These are phyloP conservation scores for Chrysanthemum lavandulifolium DNA, from an alignment of 129 eudicot species.

Conservation along the genomic window DNA sequence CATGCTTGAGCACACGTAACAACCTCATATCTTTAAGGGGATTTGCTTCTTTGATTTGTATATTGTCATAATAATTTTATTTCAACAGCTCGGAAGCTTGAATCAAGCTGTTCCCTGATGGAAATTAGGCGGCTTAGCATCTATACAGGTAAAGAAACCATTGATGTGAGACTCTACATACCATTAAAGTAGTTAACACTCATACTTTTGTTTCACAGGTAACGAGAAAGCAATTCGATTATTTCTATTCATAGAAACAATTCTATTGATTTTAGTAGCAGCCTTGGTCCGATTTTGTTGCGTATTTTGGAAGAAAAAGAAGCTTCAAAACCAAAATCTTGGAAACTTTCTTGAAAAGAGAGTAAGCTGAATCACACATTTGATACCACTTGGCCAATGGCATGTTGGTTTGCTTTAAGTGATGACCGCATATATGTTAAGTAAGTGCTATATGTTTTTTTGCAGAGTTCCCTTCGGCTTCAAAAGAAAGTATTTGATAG, in stretches of 20 bases:
- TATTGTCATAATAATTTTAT: neutral
- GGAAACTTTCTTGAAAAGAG: constrained; percentile 84
- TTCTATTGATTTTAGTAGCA: constrained; percentile 54
- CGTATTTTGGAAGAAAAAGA: constrained; percentile 82
- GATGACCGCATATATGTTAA: neutral
- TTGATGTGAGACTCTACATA: neutral
- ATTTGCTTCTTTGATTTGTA: constrained; percentile 2
- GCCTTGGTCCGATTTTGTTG: constrained; percentile 69
- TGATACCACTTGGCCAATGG: neutral
- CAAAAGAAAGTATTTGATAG: constrained; percentile 72
- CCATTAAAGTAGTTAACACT: neutral
- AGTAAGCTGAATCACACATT: constrained; percentile 42
- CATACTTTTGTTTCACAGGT: constrained; percentile 40
- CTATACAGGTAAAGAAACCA: constrained; percentile 53
- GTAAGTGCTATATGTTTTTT: constrained; percentile 6
- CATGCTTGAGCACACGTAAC: constrained; percentile 77
- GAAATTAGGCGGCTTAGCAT: constrained; percentile 44
- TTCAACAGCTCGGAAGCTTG: constrained; percentile 63
- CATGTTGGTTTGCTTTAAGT: neutral
- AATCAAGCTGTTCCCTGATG: constrained; percentile 66
- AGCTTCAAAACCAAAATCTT: constrained; percentile 72
- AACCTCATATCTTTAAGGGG: constrained; percentile 11
- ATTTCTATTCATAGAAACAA: constrained; percentile 69
- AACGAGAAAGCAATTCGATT: constrained; percentile 61
- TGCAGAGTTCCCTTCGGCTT: constrained; percentile 72